These are phyloP conservation scores for Daldinia bambusicola DNA, from an alignment of 495 filamentous ascomycete genomes.

Conservation along the genomic window DNA sequence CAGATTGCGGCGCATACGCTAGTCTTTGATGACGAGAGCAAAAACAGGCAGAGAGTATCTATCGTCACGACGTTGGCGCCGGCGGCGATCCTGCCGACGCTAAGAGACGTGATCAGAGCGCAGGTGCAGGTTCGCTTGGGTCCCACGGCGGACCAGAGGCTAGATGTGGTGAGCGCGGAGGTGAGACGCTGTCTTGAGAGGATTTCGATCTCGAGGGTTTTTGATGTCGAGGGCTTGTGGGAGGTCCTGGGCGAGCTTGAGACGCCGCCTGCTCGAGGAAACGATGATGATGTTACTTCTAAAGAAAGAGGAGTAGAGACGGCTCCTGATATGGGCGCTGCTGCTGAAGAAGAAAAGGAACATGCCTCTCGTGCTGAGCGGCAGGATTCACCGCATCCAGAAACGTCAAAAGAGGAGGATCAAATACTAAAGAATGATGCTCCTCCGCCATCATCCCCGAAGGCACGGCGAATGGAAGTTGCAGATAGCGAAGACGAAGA, in stretches of 20 bases:
- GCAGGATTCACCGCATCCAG: background rate
- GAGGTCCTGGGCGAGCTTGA: conserved; percentile 64
- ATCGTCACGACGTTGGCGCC: conserved; percentile 53
- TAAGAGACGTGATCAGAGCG: conserved; percentile 49
- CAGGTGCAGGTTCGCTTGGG: conserved; percentile 37
- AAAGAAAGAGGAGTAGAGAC: background rate
- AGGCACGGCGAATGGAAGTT: conserved; percentile 26
- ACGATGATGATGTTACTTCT: background rate
- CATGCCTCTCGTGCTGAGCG: background rate
- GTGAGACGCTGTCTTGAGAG: conserved; percentile 57
- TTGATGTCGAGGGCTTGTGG: conserved; percentile 67
- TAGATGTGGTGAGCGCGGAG: conserved; percentile 22
- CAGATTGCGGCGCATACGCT: conserved; percentile 51
- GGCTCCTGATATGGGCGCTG: background rate
- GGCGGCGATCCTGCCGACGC: conserved; percentile 46
- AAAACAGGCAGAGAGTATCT: conserved; percentile 31
- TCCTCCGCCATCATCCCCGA: background rate
- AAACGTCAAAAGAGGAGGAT: background rate
- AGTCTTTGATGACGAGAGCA: conserved; percentile 20
- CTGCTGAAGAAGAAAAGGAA: background rate
- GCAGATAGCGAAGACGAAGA: conserved; percentile 52
- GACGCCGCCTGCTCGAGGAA: conserved; percentile 3
- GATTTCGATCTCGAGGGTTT: conserved; percentile 66
- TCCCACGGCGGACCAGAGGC: conserved; percentile 21
- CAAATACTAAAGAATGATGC: background rate